Evolutionary conservation across 1,284 basidiomycete genomes (phyloP), one percentile per base, ranked within the genome.

Genomic region (Phellinidium pouzarii): DNA sequence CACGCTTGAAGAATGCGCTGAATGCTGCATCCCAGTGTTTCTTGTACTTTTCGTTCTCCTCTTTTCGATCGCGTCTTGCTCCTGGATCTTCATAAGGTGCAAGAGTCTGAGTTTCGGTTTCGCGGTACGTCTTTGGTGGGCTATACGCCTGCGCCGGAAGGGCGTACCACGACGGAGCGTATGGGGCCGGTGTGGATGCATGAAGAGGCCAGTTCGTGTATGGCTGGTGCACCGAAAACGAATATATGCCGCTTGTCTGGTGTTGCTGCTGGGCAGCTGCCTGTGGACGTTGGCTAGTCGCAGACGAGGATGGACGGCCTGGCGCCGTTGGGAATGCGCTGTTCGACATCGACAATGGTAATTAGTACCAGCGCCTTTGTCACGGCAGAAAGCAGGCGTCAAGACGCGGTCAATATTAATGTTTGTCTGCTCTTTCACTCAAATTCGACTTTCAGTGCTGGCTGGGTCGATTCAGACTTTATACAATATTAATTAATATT

Each of bases 11-110:
- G 52, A 89, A 88, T 1, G 67, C 59, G 48, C 71, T 73, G 34
- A 88, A 58, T 9, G 74, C 73, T 7, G 70, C 66, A 56, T 88
- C 83, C 86, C 86, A 88, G 52, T 83, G 69, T 55, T 72, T 68
- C 45, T 31, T 47, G 37, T 43, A 56, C 29, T 40, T 36, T 12
- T 19, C 42, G 4, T 19, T 37, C 20, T 49, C 29, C 6, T 34
- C 43, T 25, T 47, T 47, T 5, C 31, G 36, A 46, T 12, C 47
- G 17, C 5, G 14, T 11, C 37, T 22, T 14, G 19, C 4, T 34
- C n/a, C 19, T 11, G 14, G 9, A 4, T n/a, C 43, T 7, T 26
- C 44, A 26, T 8, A 19, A 3, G 48, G 37, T 14, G 12, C 17
- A 14, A 23, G 25, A 20, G 53, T 54, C 45, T 56, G 54, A 3